phyloP scores from a whole-genome alignment of 1,284 basidiomycete genomes.

The Puccinia coronata region DNA sequence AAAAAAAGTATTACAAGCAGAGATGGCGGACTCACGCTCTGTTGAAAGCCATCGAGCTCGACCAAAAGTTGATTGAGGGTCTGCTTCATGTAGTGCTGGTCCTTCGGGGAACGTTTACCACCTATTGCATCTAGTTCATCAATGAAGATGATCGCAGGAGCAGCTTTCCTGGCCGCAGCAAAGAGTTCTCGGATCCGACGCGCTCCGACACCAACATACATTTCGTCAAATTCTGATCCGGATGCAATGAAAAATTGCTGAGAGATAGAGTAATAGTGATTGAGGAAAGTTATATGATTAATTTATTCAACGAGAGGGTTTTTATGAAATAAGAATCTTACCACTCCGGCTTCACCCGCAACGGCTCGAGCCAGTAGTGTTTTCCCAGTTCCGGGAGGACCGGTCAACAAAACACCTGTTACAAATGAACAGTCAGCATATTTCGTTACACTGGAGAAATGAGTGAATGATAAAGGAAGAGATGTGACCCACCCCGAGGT shows the following conservation, averaged over 20 bases:
- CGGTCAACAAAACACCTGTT: conserved; percentile 56
- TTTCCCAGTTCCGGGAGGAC: conserved; percentile 79
- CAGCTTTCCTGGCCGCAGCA: conserved; percentile 86
- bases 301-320: too few species aligned
- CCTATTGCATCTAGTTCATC: conserved; percentile 91
- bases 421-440: too few species aligned
- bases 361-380: conserved; percentile 93
- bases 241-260: conserved; percentile 71
- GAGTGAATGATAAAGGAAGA: conserved; percentile 61
- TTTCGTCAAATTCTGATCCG: conserved; percentile 95
- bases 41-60: conserved; percentile 91
- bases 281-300: too few species aligned
- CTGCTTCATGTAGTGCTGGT: conserved; percentile 67
- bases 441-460: too few species aligned
- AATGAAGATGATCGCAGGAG: conserved; percentile 93
- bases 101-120: conserved; percentile 82
- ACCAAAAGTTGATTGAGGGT: conserved; percentile 91
- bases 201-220: conserved; percentile 91
- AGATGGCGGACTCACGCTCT: conserved; percentile 85
- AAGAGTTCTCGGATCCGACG: conserved; percentile 96
- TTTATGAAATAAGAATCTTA: conserved; percentile 51
- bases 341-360: conserved; percentile 91
- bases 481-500: conserved; percentile 85
- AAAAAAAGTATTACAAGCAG: conserved; percentile 58
- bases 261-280: conserved; percentile 32